A percentile compares a stretch with the other conserved stretches of the same genome.
phyloP scores from a whole-genome alignment of 129 eudicot genomes.

The Flaveria bidentis region DNA sequence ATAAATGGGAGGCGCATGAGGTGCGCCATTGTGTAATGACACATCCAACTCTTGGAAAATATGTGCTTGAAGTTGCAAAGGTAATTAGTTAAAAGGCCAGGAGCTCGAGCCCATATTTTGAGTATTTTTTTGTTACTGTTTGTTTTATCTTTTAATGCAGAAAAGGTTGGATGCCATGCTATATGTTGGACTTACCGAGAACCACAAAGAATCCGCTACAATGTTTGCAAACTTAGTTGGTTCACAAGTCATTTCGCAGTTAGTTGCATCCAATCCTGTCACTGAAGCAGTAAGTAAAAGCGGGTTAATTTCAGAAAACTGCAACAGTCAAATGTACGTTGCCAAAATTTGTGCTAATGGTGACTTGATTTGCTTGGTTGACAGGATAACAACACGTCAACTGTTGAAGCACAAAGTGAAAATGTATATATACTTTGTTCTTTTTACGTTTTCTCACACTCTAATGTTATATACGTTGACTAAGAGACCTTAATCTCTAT shows the following conservation, averaged over 20 bases:
- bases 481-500: conserved; percentile 16
- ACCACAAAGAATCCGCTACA: conserved; percentile 81
- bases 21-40: conserved; percentile 86
- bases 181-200: conserved; percentile 90
- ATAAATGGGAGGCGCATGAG: conserved; percentile 59
- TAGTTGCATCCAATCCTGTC: conserved; percentile 38
- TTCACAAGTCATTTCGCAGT: conserved; percentile 75
- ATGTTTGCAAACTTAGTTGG: conserved; percentile 94
- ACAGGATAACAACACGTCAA: conserved; percentile 50
- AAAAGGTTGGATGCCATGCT: conserved; percentile 92
- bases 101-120: not conserved
- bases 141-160: conserved; percentile 51
- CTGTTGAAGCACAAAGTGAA: conserved; percentile 35
- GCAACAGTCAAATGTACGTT: not conserved
- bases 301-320: conserved; percentile 8
- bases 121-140: not conserved
- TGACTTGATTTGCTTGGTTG: conserved; percentile 33
- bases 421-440: conserved; percentile 41
- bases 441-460: conserved; percentile 16
- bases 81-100: conserved; percentile 36
- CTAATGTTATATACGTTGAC: conserved; percentile 12
- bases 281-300: conserved; percentile 41
- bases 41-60: conserved; percentile 66
- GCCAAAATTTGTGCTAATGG: not conserved
- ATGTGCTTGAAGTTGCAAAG: conserved; percentile 96